These are phyloP conservation scores for Euphorbia celastroides DNA, from an alignment of 441 rosid genomes.

Conservation along the genomic window DNA sequence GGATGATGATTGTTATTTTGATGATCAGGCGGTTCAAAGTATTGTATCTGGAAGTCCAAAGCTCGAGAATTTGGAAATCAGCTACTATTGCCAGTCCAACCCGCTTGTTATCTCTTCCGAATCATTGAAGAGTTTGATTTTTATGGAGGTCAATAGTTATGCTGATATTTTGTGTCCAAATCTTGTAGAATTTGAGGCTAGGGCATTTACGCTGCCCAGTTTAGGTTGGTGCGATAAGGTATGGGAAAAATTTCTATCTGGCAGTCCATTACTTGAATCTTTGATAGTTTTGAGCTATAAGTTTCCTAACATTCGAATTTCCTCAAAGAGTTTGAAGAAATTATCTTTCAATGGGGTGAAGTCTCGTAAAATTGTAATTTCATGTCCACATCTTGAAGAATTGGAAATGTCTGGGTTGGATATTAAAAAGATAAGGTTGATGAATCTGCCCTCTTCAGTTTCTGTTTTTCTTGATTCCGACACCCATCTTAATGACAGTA, in stretches of 20 bases:
- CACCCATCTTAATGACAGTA: not conserved
- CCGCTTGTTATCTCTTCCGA: not conserved
- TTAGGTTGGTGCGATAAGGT: no score
- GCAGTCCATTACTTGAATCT: not conserved
- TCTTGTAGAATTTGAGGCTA: not conserved
- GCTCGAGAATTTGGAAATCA: not conserved
- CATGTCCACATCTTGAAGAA: not conserved
- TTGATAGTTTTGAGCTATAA: not conserved
- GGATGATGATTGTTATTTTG: no score
- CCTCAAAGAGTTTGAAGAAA: conserved; percentile 8
- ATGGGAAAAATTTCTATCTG: not conserved
- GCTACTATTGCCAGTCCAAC: not conserved
- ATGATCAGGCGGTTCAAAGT: no score
- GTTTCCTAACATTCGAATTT: not conserved
- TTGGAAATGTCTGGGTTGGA: not conserved
- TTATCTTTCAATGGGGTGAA: not conserved
- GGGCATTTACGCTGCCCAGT: no score
- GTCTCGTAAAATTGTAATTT: not conserved
- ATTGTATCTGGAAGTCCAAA: no score
- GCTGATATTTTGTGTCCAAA: not conserved
- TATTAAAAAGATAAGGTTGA: not conserved
- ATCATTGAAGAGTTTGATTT: not conserved
- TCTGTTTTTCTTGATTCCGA: not conserved
- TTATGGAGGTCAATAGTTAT: not conserved
- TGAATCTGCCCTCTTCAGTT: conserved; percentile 1